These are phyloP conservation scores for Austroboletus niveus DNA, from an alignment of 1,284 basidiomycete species.

Conservation along the genomic window DNA sequence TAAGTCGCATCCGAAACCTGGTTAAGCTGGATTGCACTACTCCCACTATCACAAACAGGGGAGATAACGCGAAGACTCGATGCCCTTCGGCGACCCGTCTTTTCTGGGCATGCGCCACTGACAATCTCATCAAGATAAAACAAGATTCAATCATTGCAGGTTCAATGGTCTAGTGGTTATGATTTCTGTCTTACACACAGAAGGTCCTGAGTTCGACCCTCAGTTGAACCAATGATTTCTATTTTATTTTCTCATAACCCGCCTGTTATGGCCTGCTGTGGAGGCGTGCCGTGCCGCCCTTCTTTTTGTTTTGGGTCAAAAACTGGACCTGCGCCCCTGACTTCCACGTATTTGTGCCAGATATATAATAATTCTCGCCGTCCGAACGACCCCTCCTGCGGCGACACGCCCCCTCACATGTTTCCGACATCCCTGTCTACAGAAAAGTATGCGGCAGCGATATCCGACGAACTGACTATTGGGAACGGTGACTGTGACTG, in stretches of 20 bases:
- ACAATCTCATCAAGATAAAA: neutral
- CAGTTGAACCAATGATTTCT: slow-evolving; percentile 46
- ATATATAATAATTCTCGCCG: too few relatives aligned
- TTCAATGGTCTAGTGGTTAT: slow-evolving; percentile 60
- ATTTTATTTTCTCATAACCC: neutral
- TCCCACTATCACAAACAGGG: neutral
- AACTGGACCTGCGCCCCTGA: too few relatives aligned
- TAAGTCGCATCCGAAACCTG: neutral
- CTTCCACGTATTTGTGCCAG: too few relatives aligned
- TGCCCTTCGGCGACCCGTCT: too few relatives aligned
- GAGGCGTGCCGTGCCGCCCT: too few relatives aligned
- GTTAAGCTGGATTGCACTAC: too few relatives aligned
- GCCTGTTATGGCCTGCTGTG: too few relatives aligned
- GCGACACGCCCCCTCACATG: too few relatives aligned
- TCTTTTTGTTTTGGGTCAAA: too few relatives aligned
- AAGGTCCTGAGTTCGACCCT: slow-evolving; percentile 66
- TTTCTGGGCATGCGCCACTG: neutral
- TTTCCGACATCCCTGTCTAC: neutral
- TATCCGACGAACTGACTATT: neutral
- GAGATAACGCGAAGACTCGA: neutral
- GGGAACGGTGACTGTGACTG: neutral
- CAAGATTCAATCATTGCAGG: slow-evolving; percentile 12
- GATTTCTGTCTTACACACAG: slow-evolving; percentile 64
- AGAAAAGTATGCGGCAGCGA: neutral
- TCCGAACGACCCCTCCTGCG: too few relatives aligned